Evolutionary conservation across 1,284 basidiomycete species (phyloP).

Genomic region (Golubevia pallescens): DNA sequence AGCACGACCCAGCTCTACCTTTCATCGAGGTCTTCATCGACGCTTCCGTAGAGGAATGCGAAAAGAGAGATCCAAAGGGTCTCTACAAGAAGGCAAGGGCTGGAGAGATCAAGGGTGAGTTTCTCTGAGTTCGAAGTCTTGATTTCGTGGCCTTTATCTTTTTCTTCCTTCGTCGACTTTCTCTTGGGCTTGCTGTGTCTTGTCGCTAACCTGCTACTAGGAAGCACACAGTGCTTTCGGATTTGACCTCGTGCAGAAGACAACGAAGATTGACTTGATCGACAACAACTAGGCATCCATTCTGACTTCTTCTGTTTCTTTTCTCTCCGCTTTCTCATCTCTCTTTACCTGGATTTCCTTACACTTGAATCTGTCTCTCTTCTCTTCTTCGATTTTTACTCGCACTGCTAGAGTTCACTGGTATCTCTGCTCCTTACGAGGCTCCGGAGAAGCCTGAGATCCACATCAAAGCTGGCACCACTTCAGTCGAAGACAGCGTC

Average conservation of each 20-base stretch:
- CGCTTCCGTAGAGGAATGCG: constrained; percentile 85
- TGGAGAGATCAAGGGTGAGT: constrained; percentile 90
- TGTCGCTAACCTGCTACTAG: background rate
- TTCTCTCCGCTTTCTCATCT: background rate
- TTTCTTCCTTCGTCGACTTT: constrained; percentile 11
- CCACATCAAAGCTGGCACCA: constrained; percentile 86
- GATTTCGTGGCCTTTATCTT: background rate
- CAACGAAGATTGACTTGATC: background rate
- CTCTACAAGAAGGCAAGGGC: constrained; percentile 95
- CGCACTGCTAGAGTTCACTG: constrained; percentile 81
- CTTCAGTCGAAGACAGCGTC: constrained; percentile 80
- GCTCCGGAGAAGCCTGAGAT: constrained; percentile 84
- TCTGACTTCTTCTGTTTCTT: background rate
- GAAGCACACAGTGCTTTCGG: too few species aligned
- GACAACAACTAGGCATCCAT: background rate
- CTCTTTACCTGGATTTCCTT: background rate
- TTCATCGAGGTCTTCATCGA: constrained; percentile 94
- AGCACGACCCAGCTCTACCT: constrained; percentile 71
- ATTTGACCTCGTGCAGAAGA: background rate
- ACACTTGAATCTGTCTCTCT: constrained; percentile 2
- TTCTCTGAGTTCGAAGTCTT: background rate
- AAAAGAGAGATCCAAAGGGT: constrained; percentile 94
- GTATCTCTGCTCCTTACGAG: constrained; percentile 96
- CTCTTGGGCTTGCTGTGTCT: too few species aligned
- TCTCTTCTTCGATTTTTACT: background rate